Percentiles rank a stretch among this genome's conserved stretches.
These are phyloP conservation scores for Trametes cingulata DNA, from an alignment of 768 basidiomycete genomes.

Conservation along the genomic window DNA sequence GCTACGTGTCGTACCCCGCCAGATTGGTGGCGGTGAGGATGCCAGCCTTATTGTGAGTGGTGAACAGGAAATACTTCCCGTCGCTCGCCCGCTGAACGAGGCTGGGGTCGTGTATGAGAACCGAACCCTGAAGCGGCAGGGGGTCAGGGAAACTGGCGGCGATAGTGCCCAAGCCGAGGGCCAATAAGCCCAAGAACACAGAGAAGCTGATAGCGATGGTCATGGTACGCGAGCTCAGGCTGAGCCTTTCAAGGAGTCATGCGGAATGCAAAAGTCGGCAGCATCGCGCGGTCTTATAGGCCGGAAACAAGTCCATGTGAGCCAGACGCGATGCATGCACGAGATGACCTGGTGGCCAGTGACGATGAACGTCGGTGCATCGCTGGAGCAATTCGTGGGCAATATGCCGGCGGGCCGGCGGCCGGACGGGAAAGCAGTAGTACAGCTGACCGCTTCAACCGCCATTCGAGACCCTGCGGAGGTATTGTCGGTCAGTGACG, in stretches of 20 bases:
- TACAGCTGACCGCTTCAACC: not conserved
- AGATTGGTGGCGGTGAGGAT: slow-evolving; percentile 22
- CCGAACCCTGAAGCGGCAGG: slow-evolving; percentile 6
- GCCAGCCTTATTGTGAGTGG: slow-evolving; percentile 16
- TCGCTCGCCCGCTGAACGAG: slow-evolving; percentile 18
- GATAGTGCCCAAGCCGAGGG: not conserved
- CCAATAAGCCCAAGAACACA: not conserved
- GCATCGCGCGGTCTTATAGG: not conserved
- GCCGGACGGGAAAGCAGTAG: not conserved
- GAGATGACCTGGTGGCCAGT: not conserved
- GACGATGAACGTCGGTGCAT: not conserved
- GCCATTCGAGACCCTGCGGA: not conserved
- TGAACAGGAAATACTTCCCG: slow-evolving; percentile 26
- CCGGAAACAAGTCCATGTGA: not conserved
- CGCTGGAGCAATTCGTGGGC: not conserved
- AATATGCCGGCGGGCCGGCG: slow-evolving; percentile 1
- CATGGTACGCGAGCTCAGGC: not conserved
- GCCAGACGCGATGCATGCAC: not conserved
- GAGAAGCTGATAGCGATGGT: not conserved
- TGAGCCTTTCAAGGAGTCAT: too few relatives aligned
- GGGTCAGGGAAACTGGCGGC: slow-evolving; percentile 17
- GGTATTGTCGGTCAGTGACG: not conserved
- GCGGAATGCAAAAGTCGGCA: not conserved
- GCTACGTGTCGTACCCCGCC: slow-evolving; percentile 14
- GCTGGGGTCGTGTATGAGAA: slow-evolving; percentile 21